Base-by-base conservation (phyloP, 805 yeast species). In the Myxozyma udenii region DNA sequence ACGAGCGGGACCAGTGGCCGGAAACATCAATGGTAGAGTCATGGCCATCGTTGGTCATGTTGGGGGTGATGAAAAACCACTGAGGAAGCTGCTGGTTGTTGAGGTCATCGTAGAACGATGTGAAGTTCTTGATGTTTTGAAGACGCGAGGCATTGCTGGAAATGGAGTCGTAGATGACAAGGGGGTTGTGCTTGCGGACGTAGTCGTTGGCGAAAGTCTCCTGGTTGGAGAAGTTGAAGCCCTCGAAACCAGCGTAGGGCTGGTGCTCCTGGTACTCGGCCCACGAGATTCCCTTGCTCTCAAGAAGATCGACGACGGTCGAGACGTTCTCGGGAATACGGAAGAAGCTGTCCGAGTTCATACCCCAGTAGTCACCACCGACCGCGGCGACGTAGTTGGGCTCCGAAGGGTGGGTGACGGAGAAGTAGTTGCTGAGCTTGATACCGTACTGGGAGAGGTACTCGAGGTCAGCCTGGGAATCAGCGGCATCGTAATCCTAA, bases 21-120 rank as follows among this genome's bases (percentile, higher is more conserved):
- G 80, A 74, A 44, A 71, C 68, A 48, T 69, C 70, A 48, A 78
- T 71, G 60, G 70, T 74, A 38, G 76, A 59, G 65, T 74, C 78
- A 55, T 78, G 78, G 41, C 79, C 81, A 63, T 78, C 80, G 66
- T 76, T 69, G 52, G 77, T 67, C 76, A 76, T 72, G 68, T 77
- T 77, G 51, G 81, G 81, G 39, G 80, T 77, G 64, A 78, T 71
- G 68, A 77, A 71, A 56, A 70, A 58, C 76, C 77, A 78, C 70
- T 78, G 81, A 40, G 81, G 80, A 58, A 77, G 67, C 44, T 65
- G 61, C 57, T 74, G 62, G 60, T 67, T 62, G 32, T 62, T 63
- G 52, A 74, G 61, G 61, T 77, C 81, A 37, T 59, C 56, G 53
- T 72, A 61, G 61, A 77, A 73, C 55, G 68, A 67, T 41, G 77